Evolutionary conservation across 2,329 filamentous ascomycete genomes (phyloP).

Genomic region (Penicillium janthinellum): DNA sequence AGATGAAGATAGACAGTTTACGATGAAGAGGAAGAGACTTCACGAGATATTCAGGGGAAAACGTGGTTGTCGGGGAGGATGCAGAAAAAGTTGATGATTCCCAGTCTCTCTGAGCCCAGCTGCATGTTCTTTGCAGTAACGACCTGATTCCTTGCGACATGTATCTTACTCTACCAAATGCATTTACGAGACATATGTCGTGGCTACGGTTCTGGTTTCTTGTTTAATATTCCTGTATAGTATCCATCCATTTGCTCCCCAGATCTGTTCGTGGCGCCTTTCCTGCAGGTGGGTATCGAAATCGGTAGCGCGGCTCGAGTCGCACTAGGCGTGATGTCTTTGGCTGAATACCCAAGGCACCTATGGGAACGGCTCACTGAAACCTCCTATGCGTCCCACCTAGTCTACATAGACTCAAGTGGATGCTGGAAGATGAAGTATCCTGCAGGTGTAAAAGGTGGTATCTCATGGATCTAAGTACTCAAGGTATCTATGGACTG

Average conservation of each 20-base stretch:
- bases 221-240: background rate
- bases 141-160: slow-evolving; percentile 35
- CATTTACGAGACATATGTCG: slow-evolving; percentile 31
- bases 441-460: too few relatives aligned
- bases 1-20: slow-evolving; percentile 8
- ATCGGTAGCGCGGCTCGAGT: too few relatives aligned
- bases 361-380: too few relatives aligned
- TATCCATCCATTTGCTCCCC: background rate
- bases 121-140: slow-evolving; percentile 29
- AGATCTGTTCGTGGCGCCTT: too few relatives aligned
- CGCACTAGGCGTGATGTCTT: too few relatives aligned
- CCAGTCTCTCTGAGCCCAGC: slow-evolving; percentile 21
- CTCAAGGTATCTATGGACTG: too few relatives aligned
- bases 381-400: too few relatives aligned
- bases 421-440: too few relatives aligned
- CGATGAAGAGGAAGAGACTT: slow-evolving; percentile 12
- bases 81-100: slow-evolving; percentile 21
- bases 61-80: background rate
- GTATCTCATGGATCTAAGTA: too few relatives aligned
- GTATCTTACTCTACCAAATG: slow-evolving; percentile 37
- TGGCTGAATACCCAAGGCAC: too few relatives aligned
- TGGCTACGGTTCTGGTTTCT: slow-evolving; percentile 7
- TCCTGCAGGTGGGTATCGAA: too few relatives aligned
- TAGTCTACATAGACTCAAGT: too few relatives aligned
- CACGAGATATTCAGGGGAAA: background rate